phyloP scores from a whole-genome alignment of 192 early-diverging fungal genomes.

The Radiomyces spectabilis region DNA sequence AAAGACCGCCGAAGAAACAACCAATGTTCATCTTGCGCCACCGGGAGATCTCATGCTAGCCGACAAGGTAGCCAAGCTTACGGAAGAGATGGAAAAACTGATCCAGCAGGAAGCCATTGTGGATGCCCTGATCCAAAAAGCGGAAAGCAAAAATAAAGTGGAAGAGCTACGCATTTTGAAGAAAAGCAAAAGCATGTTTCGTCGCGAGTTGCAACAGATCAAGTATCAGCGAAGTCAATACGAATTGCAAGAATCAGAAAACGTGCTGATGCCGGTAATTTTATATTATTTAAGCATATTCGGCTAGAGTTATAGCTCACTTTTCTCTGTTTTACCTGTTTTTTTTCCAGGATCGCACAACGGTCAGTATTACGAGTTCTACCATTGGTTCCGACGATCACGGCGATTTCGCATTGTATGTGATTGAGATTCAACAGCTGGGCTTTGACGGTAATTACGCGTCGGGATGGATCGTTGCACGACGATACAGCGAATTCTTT shows the following conservation, averaged over 20 bases:
- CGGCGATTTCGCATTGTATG: constrained; percentile 50
- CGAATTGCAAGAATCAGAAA: constrained; percentile 48
- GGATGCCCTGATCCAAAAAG: constrained; percentile 54
- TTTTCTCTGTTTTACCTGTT: not conserved
- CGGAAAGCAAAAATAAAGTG: constrained; percentile 33
- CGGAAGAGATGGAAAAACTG: constrained; percentile 45
- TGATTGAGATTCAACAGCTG: constrained; percentile 66
- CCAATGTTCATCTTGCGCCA: constrained; percentile 49
- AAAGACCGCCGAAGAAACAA: no score
- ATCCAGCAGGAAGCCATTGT: constrained; percentile 63
- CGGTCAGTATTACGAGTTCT: constrained; percentile 38
- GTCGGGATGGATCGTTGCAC: constrained; percentile 68
- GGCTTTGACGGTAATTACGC: constrained; percentile 39
- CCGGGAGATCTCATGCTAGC: constrained; percentile 65
- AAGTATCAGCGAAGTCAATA: constrained; percentile 59
- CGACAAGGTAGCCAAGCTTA: constrained; percentile 39
- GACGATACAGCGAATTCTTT: constrained; percentile 83
- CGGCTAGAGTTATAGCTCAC: not conserved
- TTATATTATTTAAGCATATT: constrained; percentile 21
- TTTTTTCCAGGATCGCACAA: constrained; percentile 36
- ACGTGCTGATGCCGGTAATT: constrained; percentile 46
- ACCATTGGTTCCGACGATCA: constrained; percentile 43
- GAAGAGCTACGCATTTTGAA: constrained; percentile 56
- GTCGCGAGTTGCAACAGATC: constrained; percentile 49
- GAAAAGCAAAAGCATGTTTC: constrained; percentile 45